Conservation (phyloP, 345 rosid species). For the Camelina laxa region DNA sequence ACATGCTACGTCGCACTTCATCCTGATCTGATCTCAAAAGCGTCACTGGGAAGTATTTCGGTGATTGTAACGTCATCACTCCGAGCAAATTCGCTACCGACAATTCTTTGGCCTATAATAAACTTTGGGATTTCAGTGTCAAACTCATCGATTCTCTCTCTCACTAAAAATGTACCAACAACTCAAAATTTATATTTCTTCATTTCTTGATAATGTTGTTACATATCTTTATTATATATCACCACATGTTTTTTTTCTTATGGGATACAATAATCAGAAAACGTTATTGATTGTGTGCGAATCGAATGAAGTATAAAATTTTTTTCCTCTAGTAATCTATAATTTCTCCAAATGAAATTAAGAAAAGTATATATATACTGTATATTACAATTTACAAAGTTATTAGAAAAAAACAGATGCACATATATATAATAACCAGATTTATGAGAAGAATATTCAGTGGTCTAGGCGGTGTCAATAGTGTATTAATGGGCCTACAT, state of each 20-base stretch:
- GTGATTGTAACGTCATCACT: conserved; percentile 63
- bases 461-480: neutral
- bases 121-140: conserved; percentile 77
- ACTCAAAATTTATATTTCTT: neutral
- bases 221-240: neutral
- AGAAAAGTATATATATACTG: neutral
- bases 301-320: neutral
- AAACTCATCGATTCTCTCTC: conserved; percentile 38
- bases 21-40: conserved; percentile 62
- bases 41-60: conserved; percentile 74
- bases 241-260: neutral
- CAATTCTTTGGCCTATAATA: conserved; percentile 50
- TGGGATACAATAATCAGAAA: neutral
- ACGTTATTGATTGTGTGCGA: neutral
- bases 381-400: too few species aligned
- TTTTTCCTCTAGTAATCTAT: neutral
- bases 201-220: neutral
- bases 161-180: neutral
- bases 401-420: neutral
- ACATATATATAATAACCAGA: neutral
- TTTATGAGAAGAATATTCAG: neutral
- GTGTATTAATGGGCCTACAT: conserved; percentile 9
- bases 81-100: conserved; percentile 63
- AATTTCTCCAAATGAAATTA: neutral
- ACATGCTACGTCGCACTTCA: conserved; percentile 88